Conservation (phyloP, 2,329 filamentous ascomycete genomes). For the Scedosporium minutisporum region DNA sequence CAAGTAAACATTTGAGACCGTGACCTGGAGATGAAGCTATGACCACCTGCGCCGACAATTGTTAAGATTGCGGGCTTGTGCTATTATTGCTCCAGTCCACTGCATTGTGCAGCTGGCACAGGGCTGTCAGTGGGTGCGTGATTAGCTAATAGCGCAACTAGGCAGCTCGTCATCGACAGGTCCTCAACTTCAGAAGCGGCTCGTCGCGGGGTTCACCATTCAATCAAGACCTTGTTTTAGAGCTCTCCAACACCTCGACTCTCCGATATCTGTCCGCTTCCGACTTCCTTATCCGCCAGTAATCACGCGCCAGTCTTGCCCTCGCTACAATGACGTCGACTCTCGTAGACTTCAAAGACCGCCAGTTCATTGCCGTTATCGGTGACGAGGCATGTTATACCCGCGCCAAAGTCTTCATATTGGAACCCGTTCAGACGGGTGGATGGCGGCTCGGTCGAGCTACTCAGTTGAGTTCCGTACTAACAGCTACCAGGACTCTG, state of each 20-base stretch:
- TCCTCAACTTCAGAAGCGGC: neutral
- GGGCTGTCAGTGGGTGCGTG: neutral
- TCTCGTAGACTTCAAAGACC: conserved; percentile 62
- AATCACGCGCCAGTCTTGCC: conserved; percentile 3
- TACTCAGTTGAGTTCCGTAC: conserved; percentile 8
- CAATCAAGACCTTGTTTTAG: neutral
- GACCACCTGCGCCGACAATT: neutral
- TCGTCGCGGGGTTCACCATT: neutral
- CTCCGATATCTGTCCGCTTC: neutral
- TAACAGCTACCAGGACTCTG: conserved; percentile 65
- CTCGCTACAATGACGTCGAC: conserved; percentile 31
- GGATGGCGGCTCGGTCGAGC: neutral
- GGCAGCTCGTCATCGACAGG: neutral
- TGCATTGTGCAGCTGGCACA: neutral
- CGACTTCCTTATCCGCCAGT: neutral
- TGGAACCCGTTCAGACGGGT: too few species aligned
- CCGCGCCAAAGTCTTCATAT: neutral
- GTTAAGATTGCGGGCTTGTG: neutral
- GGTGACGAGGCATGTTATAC: conserved; percentile 69
- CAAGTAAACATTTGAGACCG: neutral
- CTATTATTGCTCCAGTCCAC: neutral
- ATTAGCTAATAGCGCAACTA: neutral
- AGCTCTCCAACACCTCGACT: neutral
- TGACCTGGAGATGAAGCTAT: conserved; percentile 1
- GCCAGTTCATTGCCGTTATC: conserved; percentile 94